Conservation (phyloP, 108 stramenopile genomes). For the Chaetoceros tenuissimus region DNA sequence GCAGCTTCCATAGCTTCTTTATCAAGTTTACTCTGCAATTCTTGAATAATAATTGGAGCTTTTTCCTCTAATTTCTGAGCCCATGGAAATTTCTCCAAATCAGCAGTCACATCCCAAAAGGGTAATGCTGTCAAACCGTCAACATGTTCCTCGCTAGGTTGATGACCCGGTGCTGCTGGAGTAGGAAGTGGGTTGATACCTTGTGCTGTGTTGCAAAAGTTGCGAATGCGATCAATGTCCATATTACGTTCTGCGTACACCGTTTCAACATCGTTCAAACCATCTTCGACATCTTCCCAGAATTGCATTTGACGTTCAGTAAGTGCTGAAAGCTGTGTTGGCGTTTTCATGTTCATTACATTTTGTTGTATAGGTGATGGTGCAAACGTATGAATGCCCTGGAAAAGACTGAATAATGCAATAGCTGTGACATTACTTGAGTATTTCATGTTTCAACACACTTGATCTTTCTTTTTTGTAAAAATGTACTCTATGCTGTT, state of each 20-base stretch:
- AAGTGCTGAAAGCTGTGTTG: too few species aligned
- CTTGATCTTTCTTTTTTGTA: too few species aligned
- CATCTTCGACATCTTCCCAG: slow-evolving; percentile 79
- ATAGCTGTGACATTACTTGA: too few species aligned
- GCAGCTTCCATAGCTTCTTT: slow-evolving; percentile 7
- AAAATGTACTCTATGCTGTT: too few species aligned
- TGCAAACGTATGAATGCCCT: too few species aligned
- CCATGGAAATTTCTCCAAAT: slow-evolving; percentile 53
- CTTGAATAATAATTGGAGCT: slow-evolving; percentile 62
- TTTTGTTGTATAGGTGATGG: too few species aligned
- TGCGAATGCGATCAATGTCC: slow-evolving; percentile 55
- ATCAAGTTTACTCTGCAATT: slow-evolving; percentile 57
- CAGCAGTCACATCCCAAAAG: slow-evolving; percentile 64
- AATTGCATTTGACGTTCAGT: slow-evolving; percentile 77
- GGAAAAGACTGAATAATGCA: too few species aligned
- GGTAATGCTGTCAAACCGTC: slow-evolving; percentile 84
- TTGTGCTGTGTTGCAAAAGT: slow-evolving; percentile 47
- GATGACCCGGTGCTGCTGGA: slow-evolving; percentile 41
- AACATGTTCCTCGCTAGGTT: slow-evolving; percentile 86
- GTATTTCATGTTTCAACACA: too few species aligned
- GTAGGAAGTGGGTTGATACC: slow-evolving; percentile 41
- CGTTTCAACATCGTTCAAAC: slow-evolving; percentile 55
- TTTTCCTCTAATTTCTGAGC: slow-evolving; percentile 64
- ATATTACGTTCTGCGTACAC: slow-evolving; percentile 46
- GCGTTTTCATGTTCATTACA: too few species aligned